A percentile compares a stretch with the other conserved stretches of the same genome.
Conservation (phyloP, 345 rosid species). For the Eutrema heterophyllum region DNA sequence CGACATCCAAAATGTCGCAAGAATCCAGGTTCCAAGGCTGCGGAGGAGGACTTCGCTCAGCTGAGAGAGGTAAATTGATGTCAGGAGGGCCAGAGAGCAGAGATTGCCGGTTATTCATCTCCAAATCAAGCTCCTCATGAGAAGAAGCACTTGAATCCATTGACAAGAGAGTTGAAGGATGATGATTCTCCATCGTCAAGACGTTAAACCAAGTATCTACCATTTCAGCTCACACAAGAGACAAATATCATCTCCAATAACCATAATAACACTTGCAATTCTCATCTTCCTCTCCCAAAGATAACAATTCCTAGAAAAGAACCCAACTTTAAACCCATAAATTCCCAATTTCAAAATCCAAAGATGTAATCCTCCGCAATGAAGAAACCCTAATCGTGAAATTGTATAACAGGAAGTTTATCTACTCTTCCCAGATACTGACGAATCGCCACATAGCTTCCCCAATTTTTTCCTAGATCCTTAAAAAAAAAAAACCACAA, state of each 20-base stretch:
- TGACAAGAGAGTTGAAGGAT: slow-evolving; percentile 86
- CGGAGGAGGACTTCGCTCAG: slow-evolving; percentile 80
- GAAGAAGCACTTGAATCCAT: slow-evolving; percentile 94
- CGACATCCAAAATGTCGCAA: slow-evolving; percentile 78
- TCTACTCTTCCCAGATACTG: neutral
- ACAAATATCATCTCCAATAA: slow-evolving; percentile 34
- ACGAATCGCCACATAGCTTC: neutral
- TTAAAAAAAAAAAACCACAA: neutral
- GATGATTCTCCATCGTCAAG: slow-evolving; percentile 87
- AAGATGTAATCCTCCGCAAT: slow-evolving; percentile 33
- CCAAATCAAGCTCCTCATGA: slow-evolving; percentile 86
- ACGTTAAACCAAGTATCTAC: slow-evolving; percentile 59
- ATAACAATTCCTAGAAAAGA: neutral
- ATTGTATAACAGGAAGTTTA: neutral
- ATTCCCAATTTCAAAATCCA: slow-evolving; percentile 31
- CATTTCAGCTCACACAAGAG: slow-evolving; percentile 35
- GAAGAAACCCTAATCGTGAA: slow-evolving; percentile 32
- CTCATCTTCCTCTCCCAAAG: slow-evolving; percentile 31
- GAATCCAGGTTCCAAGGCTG: slow-evolving; percentile 52
- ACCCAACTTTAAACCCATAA: slow-evolving; percentile 37
- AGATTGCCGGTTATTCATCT: slow-evolving; percentile 68
- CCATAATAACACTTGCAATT: slow-evolving; percentile 33
- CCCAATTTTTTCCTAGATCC: neutral
- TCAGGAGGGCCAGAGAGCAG: slow-evolving; percentile 86
- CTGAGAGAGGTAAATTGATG: slow-evolving; percentile 84